Evolutionary conservation across 2,329 filamentous ascomycete species (phyloP).

Genomic region (Colletotrichum ledebouriae): DNA sequence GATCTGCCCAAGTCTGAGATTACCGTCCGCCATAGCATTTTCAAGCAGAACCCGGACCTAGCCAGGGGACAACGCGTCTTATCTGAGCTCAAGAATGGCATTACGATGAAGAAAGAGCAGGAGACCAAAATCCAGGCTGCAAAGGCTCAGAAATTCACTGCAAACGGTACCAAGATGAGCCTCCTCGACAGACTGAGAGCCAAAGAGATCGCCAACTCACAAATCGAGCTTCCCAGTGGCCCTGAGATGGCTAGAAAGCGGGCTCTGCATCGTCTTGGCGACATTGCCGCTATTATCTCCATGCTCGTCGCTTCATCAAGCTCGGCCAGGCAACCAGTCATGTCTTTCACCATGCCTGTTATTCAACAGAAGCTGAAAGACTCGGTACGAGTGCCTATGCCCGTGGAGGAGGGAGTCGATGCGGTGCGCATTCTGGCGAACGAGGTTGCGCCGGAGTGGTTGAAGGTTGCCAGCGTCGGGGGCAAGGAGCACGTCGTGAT

Average conservation of each 20-base stretch:
- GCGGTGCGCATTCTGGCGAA: constrained; percentile 66
- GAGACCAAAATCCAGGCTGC: constrained; percentile 53
- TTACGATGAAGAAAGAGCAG: constrained; percentile 65
- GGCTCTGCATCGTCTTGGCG: constrained; percentile 76
- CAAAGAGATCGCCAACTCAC: constrained; percentile 71
- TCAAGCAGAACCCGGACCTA: constrained; percentile 67
- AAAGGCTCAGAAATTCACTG: constrained; percentile 51
- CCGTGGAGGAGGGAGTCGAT: constrained; percentile 63
- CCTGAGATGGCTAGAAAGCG: constrained; percentile 71
- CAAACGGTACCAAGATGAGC: constrained; percentile 69
- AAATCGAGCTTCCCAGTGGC: constrained; percentile 57
- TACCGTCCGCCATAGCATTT: constrained; percentile 60
- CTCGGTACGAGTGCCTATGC: constrained; percentile 71
- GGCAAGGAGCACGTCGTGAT: constrained; percentile 70
- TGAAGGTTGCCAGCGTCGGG: constrained; percentile 64
- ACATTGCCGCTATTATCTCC: constrained; percentile 76
- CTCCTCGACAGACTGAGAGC: constrained; percentile 82
- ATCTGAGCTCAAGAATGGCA: constrained; percentile 75
- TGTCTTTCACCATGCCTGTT: constrained; percentile 75
- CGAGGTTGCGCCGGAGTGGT: constrained; percentile 70
- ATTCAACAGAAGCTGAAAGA: constrained; percentile 76
- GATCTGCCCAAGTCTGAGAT: constrained; percentile 69
- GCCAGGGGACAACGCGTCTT: constrained; percentile 77
- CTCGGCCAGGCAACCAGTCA: constrained; percentile 64
- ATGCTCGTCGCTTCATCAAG: constrained; percentile 70